These are phyloP conservation scores for Borealophlyctis nickersoniae DNA, from an alignment of 192 early-diverging fungal species.

Conservation along the genomic window DNA sequence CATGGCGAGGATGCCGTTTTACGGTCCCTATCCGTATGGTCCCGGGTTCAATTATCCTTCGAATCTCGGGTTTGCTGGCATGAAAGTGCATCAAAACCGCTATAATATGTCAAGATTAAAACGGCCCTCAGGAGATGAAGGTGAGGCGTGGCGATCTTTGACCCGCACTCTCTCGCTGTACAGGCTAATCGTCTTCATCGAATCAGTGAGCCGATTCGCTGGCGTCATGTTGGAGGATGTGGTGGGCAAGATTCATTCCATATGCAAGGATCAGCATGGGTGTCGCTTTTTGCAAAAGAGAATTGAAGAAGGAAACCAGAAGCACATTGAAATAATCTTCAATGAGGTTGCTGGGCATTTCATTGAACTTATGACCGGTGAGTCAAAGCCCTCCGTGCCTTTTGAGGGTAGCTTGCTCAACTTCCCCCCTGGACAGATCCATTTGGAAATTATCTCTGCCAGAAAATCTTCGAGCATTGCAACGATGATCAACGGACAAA, in stretches of 20 bases:
- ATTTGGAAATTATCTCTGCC: conserved; percentile 90
- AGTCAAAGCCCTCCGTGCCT: neutral
- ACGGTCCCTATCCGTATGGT: neutral
- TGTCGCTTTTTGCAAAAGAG: conserved; percentile 86
- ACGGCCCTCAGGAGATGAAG: neutral
- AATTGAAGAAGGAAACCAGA: conserved; percentile 70
- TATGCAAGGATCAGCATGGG: conserved; percentile 88
- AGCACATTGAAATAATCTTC: conserved; percentile 69
- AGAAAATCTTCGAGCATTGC: conserved; percentile 82
- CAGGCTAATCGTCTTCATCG: neutral
- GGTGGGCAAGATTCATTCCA: conserved; percentile 66
- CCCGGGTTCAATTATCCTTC: neutral
- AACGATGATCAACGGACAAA: conserved; percentile 70
- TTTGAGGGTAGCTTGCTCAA: neutral
- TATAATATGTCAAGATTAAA: neutral
- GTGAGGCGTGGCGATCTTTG: neutral
- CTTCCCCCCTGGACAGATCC: conserved; percentile 53
- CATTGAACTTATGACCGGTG: conserved; percentile 79
- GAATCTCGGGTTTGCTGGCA: too few relatives aligned
- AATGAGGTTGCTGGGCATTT: conserved; percentile 71
- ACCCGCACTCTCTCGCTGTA: neutral
- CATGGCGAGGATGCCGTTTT: neutral
- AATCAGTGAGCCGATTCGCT: conserved; percentile 50
- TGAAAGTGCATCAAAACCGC: too few relatives aligned
- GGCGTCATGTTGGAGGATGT: conserved; percentile 66